Conservation (phyloP, 306 rosid species). For the Quercus engelmannii region DNA sequence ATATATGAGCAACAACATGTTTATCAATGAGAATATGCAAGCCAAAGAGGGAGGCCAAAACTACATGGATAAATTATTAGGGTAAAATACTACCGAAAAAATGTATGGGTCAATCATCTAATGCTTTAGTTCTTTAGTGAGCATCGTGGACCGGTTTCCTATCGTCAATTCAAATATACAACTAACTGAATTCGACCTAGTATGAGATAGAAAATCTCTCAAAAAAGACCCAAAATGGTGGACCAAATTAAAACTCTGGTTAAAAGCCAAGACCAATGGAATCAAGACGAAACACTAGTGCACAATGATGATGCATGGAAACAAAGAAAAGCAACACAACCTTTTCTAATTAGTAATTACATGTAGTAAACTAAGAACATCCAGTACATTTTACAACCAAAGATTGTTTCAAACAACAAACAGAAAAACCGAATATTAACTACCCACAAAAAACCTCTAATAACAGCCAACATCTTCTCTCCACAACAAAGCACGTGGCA, state of each 20-base stretch:
- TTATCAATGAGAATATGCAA: too few relatives aligned
- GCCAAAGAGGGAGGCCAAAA: too few relatives aligned
- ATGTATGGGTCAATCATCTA: too few relatives aligned
- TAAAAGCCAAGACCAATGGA: neutral
- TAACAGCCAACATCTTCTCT: neutral
- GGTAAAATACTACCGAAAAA: neutral
- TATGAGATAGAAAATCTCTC: neutral
- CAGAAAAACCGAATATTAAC: neutral
- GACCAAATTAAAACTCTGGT: neutral
- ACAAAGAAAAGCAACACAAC: neutral
- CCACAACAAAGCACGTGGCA: neutral
- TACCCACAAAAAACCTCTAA: too few relatives aligned
- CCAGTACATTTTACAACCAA: neutral
- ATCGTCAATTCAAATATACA: neutral
- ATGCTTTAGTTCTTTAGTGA: neutral
- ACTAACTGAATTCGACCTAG: neutral
- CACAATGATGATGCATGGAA: neutral
- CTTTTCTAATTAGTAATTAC: neutral
- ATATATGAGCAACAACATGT: too few relatives aligned
- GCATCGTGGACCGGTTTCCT: neutral
- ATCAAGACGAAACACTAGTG: neutral
- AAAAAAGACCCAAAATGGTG: neutral
- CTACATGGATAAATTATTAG: neutral
- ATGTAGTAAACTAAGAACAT: neutral
- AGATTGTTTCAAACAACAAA: neutral